A percentile compares a stretch with the other conserved stretches of the same genome.
Conservation (phyloP, 805 yeast genomes). For the Ogataea naganishii region DNA sequence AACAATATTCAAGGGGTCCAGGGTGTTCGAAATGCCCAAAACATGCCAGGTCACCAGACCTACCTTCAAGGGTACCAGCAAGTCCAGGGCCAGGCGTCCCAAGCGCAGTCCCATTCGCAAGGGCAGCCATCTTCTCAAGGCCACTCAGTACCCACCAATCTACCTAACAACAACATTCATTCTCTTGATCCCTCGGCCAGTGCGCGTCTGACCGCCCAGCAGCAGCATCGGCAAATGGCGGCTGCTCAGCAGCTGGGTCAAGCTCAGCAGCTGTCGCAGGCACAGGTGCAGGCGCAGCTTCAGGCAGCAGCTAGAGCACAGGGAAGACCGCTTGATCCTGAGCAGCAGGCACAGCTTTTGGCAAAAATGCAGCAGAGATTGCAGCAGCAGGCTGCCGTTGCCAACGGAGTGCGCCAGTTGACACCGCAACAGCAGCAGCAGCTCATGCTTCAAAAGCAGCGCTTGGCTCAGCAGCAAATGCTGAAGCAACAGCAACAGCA, state of each 20-base stretch:
- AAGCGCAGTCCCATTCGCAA: too few species aligned
- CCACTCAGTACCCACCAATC: too few species aligned
- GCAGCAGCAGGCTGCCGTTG: slow-evolving; percentile 8
- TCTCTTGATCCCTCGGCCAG: slow-evolving; percentile 3
- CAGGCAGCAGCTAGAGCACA: slow-evolving; percentile 2
- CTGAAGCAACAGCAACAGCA: slow-evolving; percentile 9
- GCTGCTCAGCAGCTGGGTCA: not conserved
- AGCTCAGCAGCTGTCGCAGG: slow-evolving; percentile 6
- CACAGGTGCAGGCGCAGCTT: slow-evolving; percentile 5
- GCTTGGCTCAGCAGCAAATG: slow-evolving; percentile 16
- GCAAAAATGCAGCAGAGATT: slow-evolving; percentile 1
- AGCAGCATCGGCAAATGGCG: not conserved
- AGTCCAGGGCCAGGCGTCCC: too few species aligned
- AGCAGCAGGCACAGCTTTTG: slow-evolving; percentile 5
- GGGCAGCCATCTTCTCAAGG: too few species aligned
- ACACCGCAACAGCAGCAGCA: slow-evolving; percentile 13
- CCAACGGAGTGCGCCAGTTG: slow-evolving; percentile 7
- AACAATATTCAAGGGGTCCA: too few species aligned
- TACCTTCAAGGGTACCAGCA: too few species aligned
- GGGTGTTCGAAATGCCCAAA: too few species aligned
- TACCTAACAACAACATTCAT: too few species aligned
- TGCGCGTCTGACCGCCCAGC: slow-evolving; percentile 1
- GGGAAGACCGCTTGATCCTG: slow-evolving; percentile 1
- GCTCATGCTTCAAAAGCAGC: slow-evolving; percentile 13
- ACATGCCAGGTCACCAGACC: too few species aligned